Evolutionary conservation across 306 rosid species (phyloP), one percentile per base, ranked within the genome.

Genomic region (Citrullus amarus): DNA sequence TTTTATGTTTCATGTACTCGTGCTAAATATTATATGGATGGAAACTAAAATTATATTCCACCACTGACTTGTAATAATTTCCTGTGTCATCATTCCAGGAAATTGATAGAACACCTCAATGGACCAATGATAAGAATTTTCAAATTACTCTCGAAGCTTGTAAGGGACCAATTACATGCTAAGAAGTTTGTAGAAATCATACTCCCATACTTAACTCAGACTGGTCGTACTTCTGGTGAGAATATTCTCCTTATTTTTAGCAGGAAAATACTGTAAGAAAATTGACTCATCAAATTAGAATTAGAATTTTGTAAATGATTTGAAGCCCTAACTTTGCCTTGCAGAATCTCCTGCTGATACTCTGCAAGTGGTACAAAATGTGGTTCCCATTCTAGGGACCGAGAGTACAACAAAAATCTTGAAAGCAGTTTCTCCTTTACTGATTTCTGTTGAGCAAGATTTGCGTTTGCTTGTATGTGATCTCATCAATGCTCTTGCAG

Each of bases 51-150:
- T 44, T 3, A 30, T 60, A 15, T 71, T 18, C 18, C 20, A 63
- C 17, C 16, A 55, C 38, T 15, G 16, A 20, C 32, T 25, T 20
- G 32, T 71, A 68, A 30, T 61, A 53, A 68, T 56, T 76, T 65
- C 30, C 51, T 53, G 11, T 67, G 79, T 78, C 77, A 59, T 62
- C 56, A 17, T 84, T 66, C 43, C 94, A 95, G 98, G 83, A 92
- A 95, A 83, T 85, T 91, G 79, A 79, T 92, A 76, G 91, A 89
- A 84, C 83, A 82, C 81, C 91, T 92, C 30, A 96, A 94, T 41
- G 97, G 90, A 81, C 81, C 87, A 25, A 80, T 90, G 63, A 79
- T 80, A 55, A 88, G 88, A 79, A 86, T 95, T 82, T 87, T 95
- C 78, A 88, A 92, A 84, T 77, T 86, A 67, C 81, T 95, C 60